These are phyloP conservation scores for Nakaseomyces uthaithaninus DNA, from an alignment of 1,139 yeast species.

Conservation along the genomic window DNA sequence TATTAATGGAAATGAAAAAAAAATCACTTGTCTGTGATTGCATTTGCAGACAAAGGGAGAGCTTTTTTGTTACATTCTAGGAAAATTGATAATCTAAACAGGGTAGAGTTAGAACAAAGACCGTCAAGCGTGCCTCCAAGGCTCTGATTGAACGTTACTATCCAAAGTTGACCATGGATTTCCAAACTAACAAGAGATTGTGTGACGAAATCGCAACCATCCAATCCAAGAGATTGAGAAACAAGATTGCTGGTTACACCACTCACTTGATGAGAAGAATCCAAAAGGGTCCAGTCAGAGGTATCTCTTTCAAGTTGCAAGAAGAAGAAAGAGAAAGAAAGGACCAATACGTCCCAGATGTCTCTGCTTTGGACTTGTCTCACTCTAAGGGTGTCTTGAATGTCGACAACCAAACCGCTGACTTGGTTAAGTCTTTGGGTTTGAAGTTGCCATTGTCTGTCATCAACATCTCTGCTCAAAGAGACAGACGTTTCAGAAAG, in stretches of 20 bases:
- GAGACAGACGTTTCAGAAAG: conserved; percentile 94
- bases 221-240: conserved; percentile 99
- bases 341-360: conserved; percentile 99
- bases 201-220: conserved; percentile 97
- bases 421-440: conserved; percentile 91
- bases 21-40: conserved; percentile 4
- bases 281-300: conserved; percentile 99
- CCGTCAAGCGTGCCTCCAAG: conserved; percentile 99
- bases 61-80: background rate
- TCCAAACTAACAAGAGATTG: conserved; percentile 99
- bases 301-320: conserved; percentile 99
- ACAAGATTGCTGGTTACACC: conserved; percentile 99
- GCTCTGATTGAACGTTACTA: conserved; percentile 99
- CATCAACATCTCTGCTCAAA: conserved; percentile 86
- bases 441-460: conserved; percentile 91
- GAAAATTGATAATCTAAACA: conserved; percentile 26
- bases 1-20: conserved; percentile 2
- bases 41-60: too few species aligned
- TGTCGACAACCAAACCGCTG: conserved; percentile 97
- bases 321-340: conserved; percentile 99
- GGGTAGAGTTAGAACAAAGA: conserved; percentile 99
- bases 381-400: conserved; percentile 95
- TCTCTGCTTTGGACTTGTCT: conserved; percentile 97
- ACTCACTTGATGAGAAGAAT: conserved; percentile 99
- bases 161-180: conserved; percentile 99